These are phyloP conservation scores for Rugonectria rugulosa DNA, from an alignment of 2,329 filamentous ascomycete genomes.

Conservation along the genomic window DNA sequence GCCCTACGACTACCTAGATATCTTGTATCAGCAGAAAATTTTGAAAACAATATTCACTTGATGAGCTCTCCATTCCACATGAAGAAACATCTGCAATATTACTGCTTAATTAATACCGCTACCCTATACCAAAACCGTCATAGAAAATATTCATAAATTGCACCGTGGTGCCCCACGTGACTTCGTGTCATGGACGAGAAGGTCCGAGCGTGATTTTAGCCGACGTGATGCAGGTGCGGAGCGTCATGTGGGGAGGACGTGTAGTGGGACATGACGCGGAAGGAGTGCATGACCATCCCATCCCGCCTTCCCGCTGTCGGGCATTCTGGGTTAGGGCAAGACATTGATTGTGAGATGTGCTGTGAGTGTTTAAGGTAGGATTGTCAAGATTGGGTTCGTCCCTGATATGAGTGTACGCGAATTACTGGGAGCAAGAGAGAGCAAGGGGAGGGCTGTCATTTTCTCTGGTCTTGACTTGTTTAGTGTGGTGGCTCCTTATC, in stretches of 20 bases:
- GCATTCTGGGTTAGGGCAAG: slow-evolving; percentile 4
- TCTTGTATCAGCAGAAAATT: no score
- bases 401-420: background rate
- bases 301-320: slow-evolving; percentile 12
- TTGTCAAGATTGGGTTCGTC: background rate
- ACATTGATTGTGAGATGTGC: no score
- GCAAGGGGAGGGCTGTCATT: no score
- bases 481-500: slow-evolving; percentile 4
- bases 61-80: no score
- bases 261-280: slow-evolving; percentile 18
- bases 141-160: no score
- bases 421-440: background rate
- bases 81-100: no score
- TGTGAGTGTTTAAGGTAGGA: background rate
- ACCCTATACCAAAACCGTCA: no score
- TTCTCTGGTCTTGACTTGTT: slow-evolving; percentile 18
- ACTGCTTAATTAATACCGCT: no score
- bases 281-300: slow-evolving; percentile 14
- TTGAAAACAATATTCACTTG: no score
- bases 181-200: slow-evolving; percentile 44
- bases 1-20: no score
- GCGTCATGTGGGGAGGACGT: slow-evolving; percentile 17
- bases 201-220: slow-evolving; percentile 31
- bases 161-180: slow-evolving; percentile 42
- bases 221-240: slow-evolving; percentile 17